Evolutionary conservation across 169 alveolate genomes (phyloP).

Genomic region (Eimeria falciformis): DNA sequence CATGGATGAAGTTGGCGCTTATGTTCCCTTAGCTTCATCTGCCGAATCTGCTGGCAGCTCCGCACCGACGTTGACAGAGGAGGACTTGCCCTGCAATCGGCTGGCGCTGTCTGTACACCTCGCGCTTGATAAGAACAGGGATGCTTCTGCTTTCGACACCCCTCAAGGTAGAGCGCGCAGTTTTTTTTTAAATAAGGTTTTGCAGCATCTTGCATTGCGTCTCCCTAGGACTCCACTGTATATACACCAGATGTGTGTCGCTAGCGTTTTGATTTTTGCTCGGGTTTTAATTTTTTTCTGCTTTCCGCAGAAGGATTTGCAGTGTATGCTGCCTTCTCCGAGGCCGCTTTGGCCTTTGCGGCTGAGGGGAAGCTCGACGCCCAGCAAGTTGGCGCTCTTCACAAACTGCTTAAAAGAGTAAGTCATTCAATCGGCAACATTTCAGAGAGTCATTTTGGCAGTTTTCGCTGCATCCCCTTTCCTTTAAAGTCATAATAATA

Average conservation of each 20-base stretch:
- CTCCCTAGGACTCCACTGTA: too few species aligned
- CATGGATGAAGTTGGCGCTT: neutral
- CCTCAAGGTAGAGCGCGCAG: constrained; percentile 14
- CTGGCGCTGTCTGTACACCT: neutral
- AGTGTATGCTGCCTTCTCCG: constrained; percentile 16
- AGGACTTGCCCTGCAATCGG: neutral
- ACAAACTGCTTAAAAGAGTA: neutral
- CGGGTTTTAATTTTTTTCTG: neutral
- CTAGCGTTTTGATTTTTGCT: too few species aligned
- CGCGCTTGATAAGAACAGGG: neutral
- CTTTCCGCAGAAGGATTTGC: neutral
- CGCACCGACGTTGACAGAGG: neutral
- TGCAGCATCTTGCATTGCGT: too few species aligned
- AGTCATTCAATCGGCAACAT: neutral
- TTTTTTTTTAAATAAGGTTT: too few species aligned
- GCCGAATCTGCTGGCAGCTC: neutral
- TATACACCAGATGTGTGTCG: too few species aligned
- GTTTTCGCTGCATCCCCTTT: too few species aligned
- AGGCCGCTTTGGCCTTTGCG: constrained; percentile 14
- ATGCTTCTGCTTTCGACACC: neutral
- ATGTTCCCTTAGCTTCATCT: neutral
- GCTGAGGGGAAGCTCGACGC: neutral
- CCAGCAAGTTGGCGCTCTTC: neutral
- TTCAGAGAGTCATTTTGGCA: too few species aligned
- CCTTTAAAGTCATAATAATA: too few species aligned